Evolutionary conservation across 2,329 filamentous ascomycete genomes (phyloP), one percentile per base, ranked within the genome.

Genomic region (Colletotrichum salicis): DNA sequence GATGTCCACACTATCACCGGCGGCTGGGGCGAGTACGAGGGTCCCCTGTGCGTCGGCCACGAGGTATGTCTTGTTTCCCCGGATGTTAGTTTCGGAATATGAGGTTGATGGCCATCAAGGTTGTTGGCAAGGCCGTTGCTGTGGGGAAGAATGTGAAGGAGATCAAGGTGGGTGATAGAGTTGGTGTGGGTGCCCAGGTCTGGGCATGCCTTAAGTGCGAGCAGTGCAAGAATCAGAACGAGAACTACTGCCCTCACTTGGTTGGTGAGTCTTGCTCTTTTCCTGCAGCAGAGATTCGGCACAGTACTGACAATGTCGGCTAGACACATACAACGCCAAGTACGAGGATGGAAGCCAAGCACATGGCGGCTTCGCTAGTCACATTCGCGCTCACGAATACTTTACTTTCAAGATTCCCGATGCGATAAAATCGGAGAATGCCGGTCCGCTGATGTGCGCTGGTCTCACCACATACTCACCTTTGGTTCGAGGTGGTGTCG

Each of bases 391-490:
- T 0, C 86, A 87, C 70, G 84, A 86, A 75, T 85, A 86, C 80
- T 95, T 94, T 74, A 85, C 85, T 37, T 86, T 90, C 76, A 87
- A 86, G 73, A 88, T 90, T 48, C 88, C 88, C 0, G 87, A 89
- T n/a, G 79, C 77, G 1, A 80, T 90, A 11, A 79, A 84, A 8
- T 84, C 84, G 0, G 84, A 86, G 37, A 77, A 84, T 1, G 87
- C 85, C 0, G 88, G 93, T 1, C 93, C 93, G 1, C 90, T 96
- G 84, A 86, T 96, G 33, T 96, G 94, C 78, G 94, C 90, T 1
- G 94, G 94, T 1, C 86, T 96, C 64, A 96, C 94, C 0, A 88
- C 92, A 0, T 96, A 89, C 78, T 88, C 88, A 5, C 93, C 94
- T 0, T 81, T 96, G 19, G 87, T 87, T 61, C 87, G 91, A 33